Conservation (phyloP, 2,329 filamentous ascomycete genomes). For the Aspergillus sp. region DNA sequence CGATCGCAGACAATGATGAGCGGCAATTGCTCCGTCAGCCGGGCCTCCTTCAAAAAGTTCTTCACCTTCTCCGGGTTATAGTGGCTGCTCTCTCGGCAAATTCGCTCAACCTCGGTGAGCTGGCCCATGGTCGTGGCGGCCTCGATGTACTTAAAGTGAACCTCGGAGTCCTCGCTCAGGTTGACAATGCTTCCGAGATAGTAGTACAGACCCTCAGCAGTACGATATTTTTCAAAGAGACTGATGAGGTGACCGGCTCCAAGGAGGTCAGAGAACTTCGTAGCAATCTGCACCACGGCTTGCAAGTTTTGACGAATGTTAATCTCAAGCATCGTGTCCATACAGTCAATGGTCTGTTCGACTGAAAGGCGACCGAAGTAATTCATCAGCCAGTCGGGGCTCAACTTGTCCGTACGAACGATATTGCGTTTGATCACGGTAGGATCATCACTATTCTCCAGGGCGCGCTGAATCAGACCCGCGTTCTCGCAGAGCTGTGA, state of each 20-base stretch:
- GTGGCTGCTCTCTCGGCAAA: slow-evolving; percentile 85
- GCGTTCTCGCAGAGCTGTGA: slow-evolving; percentile 88
- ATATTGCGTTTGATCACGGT: slow-evolving; percentile 85
- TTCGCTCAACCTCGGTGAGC: slow-evolving; percentile 90
- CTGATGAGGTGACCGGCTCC: slow-evolving; percentile 82
- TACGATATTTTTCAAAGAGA: slow-evolving; percentile 95
- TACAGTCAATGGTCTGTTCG: slow-evolving; percentile 84
- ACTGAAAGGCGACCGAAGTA: slow-evolving; percentile 94
- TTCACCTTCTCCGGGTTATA: slow-evolving; percentile 95
- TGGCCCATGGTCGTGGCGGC: slow-evolving; percentile 89
- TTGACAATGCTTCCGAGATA: slow-evolving; percentile 98
- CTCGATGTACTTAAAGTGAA: slow-evolving; percentile 99
- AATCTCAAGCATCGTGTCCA: slow-evolving; percentile 90
- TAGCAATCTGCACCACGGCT: slow-evolving; percentile 87
- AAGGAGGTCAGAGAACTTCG: slow-evolving; percentile 94
- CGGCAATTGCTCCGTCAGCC: slow-evolving; percentile 81
- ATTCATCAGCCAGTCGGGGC: slow-evolving; percentile 78
- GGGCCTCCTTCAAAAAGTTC: slow-evolving; percentile 98
- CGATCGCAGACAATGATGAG: slow-evolving; percentile 97
- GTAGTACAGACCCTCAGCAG: slow-evolving; percentile 92
- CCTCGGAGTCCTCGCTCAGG: slow-evolving; percentile 85
- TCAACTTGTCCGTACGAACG: slow-evolving; percentile 72
- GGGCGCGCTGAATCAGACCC: slow-evolving; percentile 71
- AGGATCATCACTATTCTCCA: slow-evolving; percentile 92
- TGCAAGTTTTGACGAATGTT: slow-evolving; percentile 98